A percentile compares a stretch with the other conserved stretches of the same genome.
Evolutionary conservation across 2,329 filamentous ascomycete species (phyloP).

Genomic region (Chalara sp.): DNA sequence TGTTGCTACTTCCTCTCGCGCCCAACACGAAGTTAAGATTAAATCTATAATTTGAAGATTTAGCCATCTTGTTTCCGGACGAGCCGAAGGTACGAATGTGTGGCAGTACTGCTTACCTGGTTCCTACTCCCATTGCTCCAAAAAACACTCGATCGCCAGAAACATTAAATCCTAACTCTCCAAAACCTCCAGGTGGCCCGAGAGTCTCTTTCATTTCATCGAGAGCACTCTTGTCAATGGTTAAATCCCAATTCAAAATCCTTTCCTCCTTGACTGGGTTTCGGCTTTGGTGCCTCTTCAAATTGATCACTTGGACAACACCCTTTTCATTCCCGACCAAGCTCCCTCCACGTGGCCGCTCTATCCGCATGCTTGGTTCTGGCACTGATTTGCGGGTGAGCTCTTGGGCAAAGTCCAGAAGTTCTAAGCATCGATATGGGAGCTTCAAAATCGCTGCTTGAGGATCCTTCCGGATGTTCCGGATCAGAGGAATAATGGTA

Average conservation of each 20-base stretch:
- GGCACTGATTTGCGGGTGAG: background rate
- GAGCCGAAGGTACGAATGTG: too few species aligned
- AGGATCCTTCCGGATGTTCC: background rate
- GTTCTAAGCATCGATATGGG: background rate
- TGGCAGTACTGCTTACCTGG: background rate
- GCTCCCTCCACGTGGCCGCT: background rate
- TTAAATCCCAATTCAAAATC: conserved; percentile 7
- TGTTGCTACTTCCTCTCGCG: too few species aligned
- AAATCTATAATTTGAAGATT: too few species aligned
- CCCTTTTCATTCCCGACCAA: background rate
- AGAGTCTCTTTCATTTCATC: conserved; percentile 12
- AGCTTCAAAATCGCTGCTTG: background rate
- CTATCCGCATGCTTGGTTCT: too few species aligned
- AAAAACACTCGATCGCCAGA: conserved; percentile 6
- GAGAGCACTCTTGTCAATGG: conserved; percentile 2
- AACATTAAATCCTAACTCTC: conserved; percentile 11
- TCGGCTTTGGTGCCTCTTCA: conserved; percentile 3
- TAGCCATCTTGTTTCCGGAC: too few species aligned
- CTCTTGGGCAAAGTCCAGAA: background rate
- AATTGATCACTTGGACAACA: background rate
- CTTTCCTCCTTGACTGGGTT: conserved; percentile 1
- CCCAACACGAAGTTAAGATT: too few species aligned
- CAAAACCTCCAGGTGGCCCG: conserved; percentile 10
- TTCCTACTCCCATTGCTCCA: conserved; percentile 9
- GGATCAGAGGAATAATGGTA: conserved; percentile 2